Evolutionary conservation across 2,329 filamentous ascomycete genomes (phyloP).

Genomic region (Aulographum hederae): DNA sequence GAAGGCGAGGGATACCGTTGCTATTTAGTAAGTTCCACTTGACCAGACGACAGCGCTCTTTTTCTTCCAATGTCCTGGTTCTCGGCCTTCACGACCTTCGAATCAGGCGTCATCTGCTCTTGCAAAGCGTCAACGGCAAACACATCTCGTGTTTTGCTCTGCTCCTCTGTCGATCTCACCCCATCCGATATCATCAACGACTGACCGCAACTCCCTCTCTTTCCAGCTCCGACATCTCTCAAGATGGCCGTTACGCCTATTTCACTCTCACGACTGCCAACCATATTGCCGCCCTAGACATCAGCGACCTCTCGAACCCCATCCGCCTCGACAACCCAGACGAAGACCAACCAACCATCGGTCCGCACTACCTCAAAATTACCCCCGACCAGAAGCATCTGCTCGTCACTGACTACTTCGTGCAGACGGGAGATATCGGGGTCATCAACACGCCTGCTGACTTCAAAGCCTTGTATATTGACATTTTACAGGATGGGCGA

Average conservation of each 20-base stretch:
- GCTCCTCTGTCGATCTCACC: no score
- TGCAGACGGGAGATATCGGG: conserved; percentile 42
- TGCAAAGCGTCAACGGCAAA: no score
- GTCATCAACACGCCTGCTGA: conserved; percentile 42
- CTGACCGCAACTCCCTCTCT: no score
- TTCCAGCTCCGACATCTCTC: conserved; percentile 33
- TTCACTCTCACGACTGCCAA: conserved; percentile 42
- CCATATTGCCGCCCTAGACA: conserved; percentile 43
- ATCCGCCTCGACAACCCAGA: conserved; percentile 43
- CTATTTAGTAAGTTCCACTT: conserved; percentile 31
- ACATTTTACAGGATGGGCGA: conserved; percentile 35
- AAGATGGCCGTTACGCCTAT: conserved; percentile 40
- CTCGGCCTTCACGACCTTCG: no score
- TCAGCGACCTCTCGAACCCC: conserved; percentile 39
- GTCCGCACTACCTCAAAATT: conserved; percentile 46
- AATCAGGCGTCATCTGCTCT: no score
- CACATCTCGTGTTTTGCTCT: no score
- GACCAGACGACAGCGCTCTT: no score
- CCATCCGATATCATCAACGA: background rate
- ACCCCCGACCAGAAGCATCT: conserved; percentile 46
- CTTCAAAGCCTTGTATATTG: conserved; percentile 44
- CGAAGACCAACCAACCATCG: conserved; percentile 38
- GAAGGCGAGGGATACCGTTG: conserved; percentile 35
- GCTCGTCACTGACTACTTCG: conserved; percentile 47
- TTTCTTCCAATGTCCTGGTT: no score